Base-by-base conservation (phyloP, 2,329 filamentous ascomycete species). In the Alternaria solani region DNA sequence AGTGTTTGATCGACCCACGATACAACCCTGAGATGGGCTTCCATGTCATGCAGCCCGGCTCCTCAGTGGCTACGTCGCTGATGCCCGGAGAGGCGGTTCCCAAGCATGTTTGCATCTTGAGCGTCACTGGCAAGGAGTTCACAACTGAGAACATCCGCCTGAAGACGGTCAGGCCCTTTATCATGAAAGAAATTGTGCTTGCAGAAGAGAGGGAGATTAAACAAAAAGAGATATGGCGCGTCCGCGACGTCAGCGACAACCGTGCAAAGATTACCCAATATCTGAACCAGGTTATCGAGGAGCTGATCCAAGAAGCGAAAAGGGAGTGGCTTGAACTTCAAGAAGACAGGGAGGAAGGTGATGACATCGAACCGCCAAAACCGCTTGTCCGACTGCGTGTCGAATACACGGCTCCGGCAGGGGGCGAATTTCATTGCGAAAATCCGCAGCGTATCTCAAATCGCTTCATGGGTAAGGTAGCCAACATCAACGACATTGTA, bases 381-480 rank as follows among this genome's bases (percentile, higher is more conserved):
- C 95, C 95, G 0, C 84, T 99, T 1, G 89, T 99, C 39, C 88
- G 95, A 20, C 86, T 99, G 16, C 93, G 94, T 62, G 94, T 99
- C 1, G 95, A 99, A 72, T 95, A 93, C 66, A 91, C 92, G 0
- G 89, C 93, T 0, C 91, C 91, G 0, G 92, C 96, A 30, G 93
- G 93, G 4, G 91, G 93, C 14, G 87, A 88, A 36, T 99, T 93
- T 71, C 92, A 98, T 67, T 90, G 91, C 65, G 95, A 98, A 76
- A 99, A 99, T 62, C 94, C 95, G 0, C 95, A 98, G 75, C 89
- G 95, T 8, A 97, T 98, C 73, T 98, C 94, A 0, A 96, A 96
- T 75, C 87, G 93, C 3, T 99, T 98, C 69, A 86, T 91, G 1
- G 91, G 89, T n/a, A 91, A 88, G 72, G 94, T 99, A 1, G 95